phyloP scores from a whole-genome alignment of 2,329 filamentous ascomycete species.

The Phialemonium atrogriseum region DNA sequence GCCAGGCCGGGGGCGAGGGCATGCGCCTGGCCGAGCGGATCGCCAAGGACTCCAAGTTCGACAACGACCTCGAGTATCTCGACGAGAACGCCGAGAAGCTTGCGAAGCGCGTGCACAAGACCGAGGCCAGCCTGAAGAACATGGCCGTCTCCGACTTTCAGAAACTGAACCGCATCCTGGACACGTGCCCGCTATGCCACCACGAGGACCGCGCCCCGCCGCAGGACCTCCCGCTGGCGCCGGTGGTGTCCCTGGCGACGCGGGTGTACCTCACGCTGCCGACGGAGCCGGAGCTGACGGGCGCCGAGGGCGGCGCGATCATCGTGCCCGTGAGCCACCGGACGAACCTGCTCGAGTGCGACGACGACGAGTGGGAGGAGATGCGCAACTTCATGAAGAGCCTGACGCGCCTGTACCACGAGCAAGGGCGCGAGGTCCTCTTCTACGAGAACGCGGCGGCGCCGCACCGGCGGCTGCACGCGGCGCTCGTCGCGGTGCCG shows the following conservation, averaged over 20 bases:
- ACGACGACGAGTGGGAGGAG: conserved; percentile 99
- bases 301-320: conserved; percentile 65
- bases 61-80: conserved; percentile 91
- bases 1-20: conserved; percentile 70
- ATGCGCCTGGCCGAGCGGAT: conserved; percentile 83
- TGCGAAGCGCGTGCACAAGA: conserved; percentile 79
- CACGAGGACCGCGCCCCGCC: conserved; percentile 72
- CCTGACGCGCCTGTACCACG: conserved; percentile 87
- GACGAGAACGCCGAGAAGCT: conserved; percentile 93
- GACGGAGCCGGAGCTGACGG: conserved; percentile 76
- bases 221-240: conserved; percentile 62
- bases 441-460: conserved; percentile 96
- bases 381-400: conserved; percentile 99
- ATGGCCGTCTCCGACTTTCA: conserved; percentile 82
- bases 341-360: conserved; percentile 88
- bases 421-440: conserved; percentile 82
- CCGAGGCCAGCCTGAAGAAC: conserved; percentile 80
- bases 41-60: conserved; percentile 84
- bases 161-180: conserved; percentile 77
- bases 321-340: conserved; percentile 86
- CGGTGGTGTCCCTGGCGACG: conserved; percentile 77
- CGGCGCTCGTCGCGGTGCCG: conserved; percentile 77
- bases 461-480: conserved; percentile 71
- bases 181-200: conserved; percentile 83
- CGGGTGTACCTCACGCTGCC: conserved; percentile 81